A percentile compares a stretch with the other conserved stretches of the same genome.
Conservation (phyloP, 2,329 filamentous ascomycete species). For the Ceratocystis destructans region DNA sequence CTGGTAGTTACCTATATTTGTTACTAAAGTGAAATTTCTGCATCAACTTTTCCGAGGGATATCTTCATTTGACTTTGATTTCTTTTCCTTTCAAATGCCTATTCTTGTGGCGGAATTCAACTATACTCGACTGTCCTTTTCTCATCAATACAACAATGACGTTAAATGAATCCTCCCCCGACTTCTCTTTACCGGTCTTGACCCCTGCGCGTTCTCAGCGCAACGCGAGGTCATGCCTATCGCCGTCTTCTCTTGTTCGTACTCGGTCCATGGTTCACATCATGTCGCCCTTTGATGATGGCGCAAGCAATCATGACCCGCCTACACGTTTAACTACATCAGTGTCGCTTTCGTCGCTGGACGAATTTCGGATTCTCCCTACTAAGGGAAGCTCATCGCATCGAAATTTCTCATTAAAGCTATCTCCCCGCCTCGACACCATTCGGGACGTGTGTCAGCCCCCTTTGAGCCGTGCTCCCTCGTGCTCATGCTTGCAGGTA, state of each 20-base stretch:
- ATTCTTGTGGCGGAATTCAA: background rate
- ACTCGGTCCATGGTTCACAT: background rate
- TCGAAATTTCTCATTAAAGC: constrained; percentile 13
- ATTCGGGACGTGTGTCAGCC: background rate
- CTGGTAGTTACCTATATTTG: background rate
- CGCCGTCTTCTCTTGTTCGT: background rate
- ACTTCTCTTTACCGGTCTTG: background rate
- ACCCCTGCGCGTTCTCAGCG: background rate
- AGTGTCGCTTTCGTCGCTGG: constrained; percentile 9
- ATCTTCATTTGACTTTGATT: background rate
- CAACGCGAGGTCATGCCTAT: background rate
- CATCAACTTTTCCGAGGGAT: background rate
- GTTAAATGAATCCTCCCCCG: background rate
- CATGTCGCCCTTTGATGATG: background rate
- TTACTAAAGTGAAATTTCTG: background rate
- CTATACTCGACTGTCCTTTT: no score
- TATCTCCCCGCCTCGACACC: background rate
- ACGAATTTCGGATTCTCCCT: background rate
- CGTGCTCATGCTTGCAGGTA: background rate
- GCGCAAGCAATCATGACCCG: background rate
- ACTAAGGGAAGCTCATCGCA: background rate
- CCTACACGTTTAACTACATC: constrained; percentile 2
- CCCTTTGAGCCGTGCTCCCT: background rate
- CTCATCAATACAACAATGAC: background rate
- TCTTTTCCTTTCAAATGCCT: background rate